phyloP scores from a whole-genome alignment of 1,284 basidiomycete species.

The Leccinum subspadiceum region DNA sequence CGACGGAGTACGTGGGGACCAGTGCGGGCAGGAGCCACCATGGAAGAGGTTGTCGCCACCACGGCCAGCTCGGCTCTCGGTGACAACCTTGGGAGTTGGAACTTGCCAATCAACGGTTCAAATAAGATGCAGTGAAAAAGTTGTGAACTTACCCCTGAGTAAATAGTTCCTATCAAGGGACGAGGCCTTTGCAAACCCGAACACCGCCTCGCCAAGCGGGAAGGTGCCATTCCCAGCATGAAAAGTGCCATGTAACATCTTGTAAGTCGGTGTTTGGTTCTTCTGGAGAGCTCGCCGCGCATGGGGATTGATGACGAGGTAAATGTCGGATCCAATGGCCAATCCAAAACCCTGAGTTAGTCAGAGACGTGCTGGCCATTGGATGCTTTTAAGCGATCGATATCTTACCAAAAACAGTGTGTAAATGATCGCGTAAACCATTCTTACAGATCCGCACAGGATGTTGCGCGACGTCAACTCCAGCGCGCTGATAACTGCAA shows the following conservation, averaged over 20 bases:
- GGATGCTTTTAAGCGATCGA: background rate
- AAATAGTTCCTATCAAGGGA: conserved; percentile 41
- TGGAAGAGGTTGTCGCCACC: conserved; percentile 74
- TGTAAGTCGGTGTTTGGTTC: conserved; percentile 41
- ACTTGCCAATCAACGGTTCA: too few species aligned
- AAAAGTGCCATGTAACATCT: conserved; percentile 63
- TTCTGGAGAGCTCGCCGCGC: conserved; percentile 55
- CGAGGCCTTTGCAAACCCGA: conserved; percentile 56
- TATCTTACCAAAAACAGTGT: conserved; percentile 72
- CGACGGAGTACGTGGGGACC: conserved; percentile 77
- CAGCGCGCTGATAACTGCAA: conserved; percentile 73
- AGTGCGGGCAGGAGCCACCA: conserved; percentile 76
- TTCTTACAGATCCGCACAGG: conserved; percentile 82
- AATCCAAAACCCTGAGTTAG: conserved; percentile 72
- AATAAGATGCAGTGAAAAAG: background rate
- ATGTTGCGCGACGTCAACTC: conserved; percentile 83
- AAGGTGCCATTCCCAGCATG: conserved; percentile 52
- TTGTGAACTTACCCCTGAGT: conserved; percentile 45
- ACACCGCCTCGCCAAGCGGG: conserved; percentile 53
- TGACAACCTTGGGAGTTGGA: conserved; percentile 55
- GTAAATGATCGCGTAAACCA: conserved; percentile 88
- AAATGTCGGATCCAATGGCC: conserved; percentile 84
- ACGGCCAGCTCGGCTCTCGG: conserved; percentile 69
- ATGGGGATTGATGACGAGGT: conserved; percentile 68
- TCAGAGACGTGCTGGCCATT: conserved; percentile 7